These are phyloP conservation scores for Aspergillus cavernicola DNA, from an alignment of 495 filamentous ascomycete species.

Conservation along the genomic window DNA sequence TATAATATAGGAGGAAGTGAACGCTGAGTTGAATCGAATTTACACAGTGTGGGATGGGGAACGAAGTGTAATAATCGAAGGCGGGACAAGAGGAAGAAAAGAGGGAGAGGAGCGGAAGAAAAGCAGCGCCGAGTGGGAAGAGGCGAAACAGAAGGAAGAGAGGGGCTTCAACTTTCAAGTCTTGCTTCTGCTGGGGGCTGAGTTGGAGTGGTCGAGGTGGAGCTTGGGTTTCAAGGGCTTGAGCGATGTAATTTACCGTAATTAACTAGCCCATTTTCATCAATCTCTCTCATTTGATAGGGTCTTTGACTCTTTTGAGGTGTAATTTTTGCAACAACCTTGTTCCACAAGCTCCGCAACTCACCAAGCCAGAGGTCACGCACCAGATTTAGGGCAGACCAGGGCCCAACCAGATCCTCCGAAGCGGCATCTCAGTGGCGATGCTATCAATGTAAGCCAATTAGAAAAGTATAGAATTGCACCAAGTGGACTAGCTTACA, in stretches of 20 bases:
- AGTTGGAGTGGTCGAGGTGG: conserved; percentile 15
- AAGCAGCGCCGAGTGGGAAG: too few relatives aligned
- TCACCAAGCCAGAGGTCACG: conserved; percentile 26
- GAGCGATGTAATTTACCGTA: too few relatives aligned
- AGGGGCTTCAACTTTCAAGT: conserved; percentile 10
- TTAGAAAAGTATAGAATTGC: background rate
- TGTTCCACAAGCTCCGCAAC: conserved; percentile 17
- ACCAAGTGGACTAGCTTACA: conserved; percentile 16
- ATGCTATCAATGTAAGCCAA: conserved; percentile 21
- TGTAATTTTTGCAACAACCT: conserved; percentile 16
- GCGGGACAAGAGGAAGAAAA: conserved; percentile 28
- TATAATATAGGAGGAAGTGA: conserved; percentile 23
- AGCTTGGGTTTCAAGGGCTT: too few relatives aligned
- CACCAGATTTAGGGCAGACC: conserved; percentile 26
- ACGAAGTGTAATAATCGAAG: conserved; percentile 22
- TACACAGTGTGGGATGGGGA: conserved; percentile 30
- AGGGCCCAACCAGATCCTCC: conserved; percentile 19
- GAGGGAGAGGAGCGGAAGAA: conserved; percentile 22
- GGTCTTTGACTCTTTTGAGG: too few relatives aligned
- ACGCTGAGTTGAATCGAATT: conserved; percentile 19
- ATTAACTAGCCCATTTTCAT: too few relatives aligned
- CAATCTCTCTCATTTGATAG: too few relatives aligned
- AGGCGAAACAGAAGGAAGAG: conserved; percentile 19
- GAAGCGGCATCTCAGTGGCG: conserved; percentile 25
- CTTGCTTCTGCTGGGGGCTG: conserved; percentile 27